Base-by-base conservation (phyloP, 306 rosid species). In the Pyrus pyrifolia region DNA sequence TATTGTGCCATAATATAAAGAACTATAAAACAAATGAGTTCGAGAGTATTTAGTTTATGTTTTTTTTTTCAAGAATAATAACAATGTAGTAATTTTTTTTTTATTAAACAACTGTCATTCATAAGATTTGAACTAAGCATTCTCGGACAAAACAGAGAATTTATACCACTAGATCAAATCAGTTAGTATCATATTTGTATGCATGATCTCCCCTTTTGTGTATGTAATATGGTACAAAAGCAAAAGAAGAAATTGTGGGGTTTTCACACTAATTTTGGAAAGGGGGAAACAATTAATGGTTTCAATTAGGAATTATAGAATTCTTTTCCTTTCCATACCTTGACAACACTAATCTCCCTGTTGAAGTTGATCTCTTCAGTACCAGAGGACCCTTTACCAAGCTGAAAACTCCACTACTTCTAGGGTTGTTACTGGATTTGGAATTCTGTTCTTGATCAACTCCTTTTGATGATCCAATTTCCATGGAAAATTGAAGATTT, bases 281-380 rank as follows among this genome's bases (percentile, higher is more conserved):
- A 30, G 4, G 70, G 11, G 70, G 15, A 33, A 42, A 44, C 1
- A 18, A 73, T 27, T 17, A 49, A 49, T 49, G 46, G 46, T 19
- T 72, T 82, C 73, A 84, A 70, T 72, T 71, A 38, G 87, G 78
- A 80, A 76, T 52, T 61, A 81, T 18, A 71, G 76, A 83, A 68
- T 70, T 69, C 19, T 77, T 83, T 45, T 82, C 86, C 73, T 79
- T 81, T 27, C 49, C 87, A 64, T 79, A 59, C 73, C 78, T 86
- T 22, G 86, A 52, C 71, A 81, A 59, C 70, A 73, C 78, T 52
- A 86, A 61, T 73, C 85, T 81, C 38, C 87, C 87, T 10, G 85
- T 73, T 73, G 86, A 86, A 75, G 58, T 78, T 4, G 87, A 86
- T 79, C 90, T 86, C 70, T 68, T 83, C 82, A 86, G 67, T 57